A percentile compares a stretch with the other conserved stretches of the same genome.
Conservation (phyloP, 768 basidiomycete species). For the Leccinum incarnatum region DNA sequence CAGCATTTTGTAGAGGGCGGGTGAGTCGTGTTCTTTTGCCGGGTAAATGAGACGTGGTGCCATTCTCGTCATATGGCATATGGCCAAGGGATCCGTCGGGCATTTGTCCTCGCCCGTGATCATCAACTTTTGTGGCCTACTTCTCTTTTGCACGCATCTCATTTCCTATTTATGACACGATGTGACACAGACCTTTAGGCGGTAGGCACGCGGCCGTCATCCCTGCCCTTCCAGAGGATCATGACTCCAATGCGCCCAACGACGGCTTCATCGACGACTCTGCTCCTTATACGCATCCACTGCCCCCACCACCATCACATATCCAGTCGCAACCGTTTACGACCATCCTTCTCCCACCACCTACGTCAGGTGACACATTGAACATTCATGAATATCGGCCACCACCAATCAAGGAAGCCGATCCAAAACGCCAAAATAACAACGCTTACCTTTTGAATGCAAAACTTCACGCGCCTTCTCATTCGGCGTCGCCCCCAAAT, state of each 20-base stretch:
- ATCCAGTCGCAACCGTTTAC: constrained; percentile 26
- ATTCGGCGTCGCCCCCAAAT: constrained; percentile 28
- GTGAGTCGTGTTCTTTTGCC: constrained; percentile 44
- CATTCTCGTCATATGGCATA: constrained; percentile 4
- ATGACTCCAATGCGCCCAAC: constrained; percentile 41
- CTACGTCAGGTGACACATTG: constrained; percentile 24
- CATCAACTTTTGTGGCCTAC: constrained; percentile 18
- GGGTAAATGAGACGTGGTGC: constrained; percentile 11
- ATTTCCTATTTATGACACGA: constrained; percentile 32
- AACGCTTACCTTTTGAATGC: constrained; percentile 11
- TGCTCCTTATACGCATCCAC: constrained; percentile 18
- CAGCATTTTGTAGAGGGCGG: constrained; percentile 85
- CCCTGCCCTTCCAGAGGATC: constrained; percentile 76
- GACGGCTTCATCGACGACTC: constrained; percentile 27
- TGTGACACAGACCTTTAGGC: constrained; percentile 60
- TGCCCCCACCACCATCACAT: constrained; percentile 15
- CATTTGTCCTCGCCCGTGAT: constrained; percentile 9
- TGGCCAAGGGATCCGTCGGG: constrained; percentile 6
- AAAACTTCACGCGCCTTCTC: constrained; percentile 12
- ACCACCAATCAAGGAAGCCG: constrained; percentile 20
- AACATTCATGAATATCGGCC: constrained; percentile 34
- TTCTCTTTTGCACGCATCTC: constrained; percentile 22
- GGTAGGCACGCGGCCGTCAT: constrained; percentile 82
- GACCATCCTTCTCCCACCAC: constrained; percentile 33
- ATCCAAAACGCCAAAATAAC: constrained; percentile 19